Percentiles rank a stretch among this genome's conserved stretches.
phyloP scores from a whole-genome alignment of 495 filamentous ascomycete genomes.

The Glutinoglossum americanum region DNA sequence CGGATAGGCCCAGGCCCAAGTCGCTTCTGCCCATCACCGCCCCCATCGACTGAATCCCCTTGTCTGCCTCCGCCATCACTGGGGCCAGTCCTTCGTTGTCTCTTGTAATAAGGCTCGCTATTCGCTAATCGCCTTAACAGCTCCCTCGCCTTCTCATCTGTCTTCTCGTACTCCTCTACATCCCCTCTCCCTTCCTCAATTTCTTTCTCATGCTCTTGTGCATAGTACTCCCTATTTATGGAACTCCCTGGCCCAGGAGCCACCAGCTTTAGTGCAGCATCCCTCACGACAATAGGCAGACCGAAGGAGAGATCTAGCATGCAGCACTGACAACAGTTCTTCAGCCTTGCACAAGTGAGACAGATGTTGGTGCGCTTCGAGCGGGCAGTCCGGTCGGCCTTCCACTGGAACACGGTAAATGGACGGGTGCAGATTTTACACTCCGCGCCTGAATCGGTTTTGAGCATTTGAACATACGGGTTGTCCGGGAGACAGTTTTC shows the following conservation, averaged over 20 bases:
- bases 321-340: conserved; percentile 97
- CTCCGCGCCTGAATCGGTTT: conserved; percentile 73
- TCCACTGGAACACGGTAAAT: conserved; percentile 91
- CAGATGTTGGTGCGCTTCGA: conserved; percentile 81
- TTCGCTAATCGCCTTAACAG: conserved; percentile 65
- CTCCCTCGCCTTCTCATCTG: conserved; percentile 86
- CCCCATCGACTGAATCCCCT: conserved; percentile 14
- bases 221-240: conserved; percentile 92
- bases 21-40: neutral
- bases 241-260: conserved; percentile 75
- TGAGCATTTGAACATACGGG: conserved; percentile 96
- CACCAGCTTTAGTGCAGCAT: conserved; percentile 95
- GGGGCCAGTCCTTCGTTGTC: conserved; percentile 41
- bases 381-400: conserved; percentile 68
- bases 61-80: conserved; percentile 24
- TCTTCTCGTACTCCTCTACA: conserved; percentile 79
- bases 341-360: conserved; percentile 81
- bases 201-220: conserved; percentile 87
- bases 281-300: conserved; percentile 75
- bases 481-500: conserved; percentile 83
- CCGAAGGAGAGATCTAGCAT: conserved; percentile 96
- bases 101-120: conserved; percentile 86
- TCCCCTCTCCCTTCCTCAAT: conserved; percentile 72
- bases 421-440: conserved; percentile 73
- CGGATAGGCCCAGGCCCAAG: conserved; percentile 37